Base-by-base conservation (phyloP, 2,329 filamentous ascomycete genomes). In the Xylariaceae sp. region DNA sequence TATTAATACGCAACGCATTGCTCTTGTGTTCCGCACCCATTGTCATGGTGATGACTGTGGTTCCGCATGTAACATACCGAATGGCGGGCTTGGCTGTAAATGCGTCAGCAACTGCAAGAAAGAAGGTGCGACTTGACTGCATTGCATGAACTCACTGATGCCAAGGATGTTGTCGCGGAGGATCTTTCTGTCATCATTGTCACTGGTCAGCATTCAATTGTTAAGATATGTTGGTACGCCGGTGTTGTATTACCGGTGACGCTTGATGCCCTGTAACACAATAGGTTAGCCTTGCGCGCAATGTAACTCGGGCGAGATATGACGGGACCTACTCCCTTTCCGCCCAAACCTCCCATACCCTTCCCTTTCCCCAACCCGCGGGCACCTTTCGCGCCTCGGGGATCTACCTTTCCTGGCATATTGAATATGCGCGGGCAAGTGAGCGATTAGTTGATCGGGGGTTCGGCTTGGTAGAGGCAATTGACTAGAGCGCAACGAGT, bases 31-130 rank as follows among this genome's bases (percentile, higher is more conserved):
- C n/a, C n/a, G n/a, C n/a, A n/a, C n/a, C n/a, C n/a, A n/a, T n/a
- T n/a, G n/a, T n/a, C n/a, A n/a, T 22, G 22, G 39, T 42, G 14
- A 14, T 38, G 34, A 38, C 4, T 38, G 34, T 38, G 4, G 34
- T 45, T 16, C 31, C 13, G 39, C 13, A 51, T 14, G 18, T 13
- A 31, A 62, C 69, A 43, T 69, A 82, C 80, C 79, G 69, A 45
- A 83, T 82, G 13, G 74, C 77, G 5, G 74, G 73, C 56, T 82
- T 83, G 1, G 80, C 80, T 81, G 49, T 38, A 49, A 38, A 43
- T 31, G 31, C 10, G 48, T 63, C 57, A 65, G 59, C 40, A 17
- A n/a, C 34, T 39, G 22, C 34, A 5, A 7, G 31, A 31, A 28
- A 47, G 34, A 38, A 38, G 34, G 34, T 10, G 34, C 13, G 34